Base-by-base conservation (phyloP, 129 eudicot species). In the Apium graveolens region DNA sequence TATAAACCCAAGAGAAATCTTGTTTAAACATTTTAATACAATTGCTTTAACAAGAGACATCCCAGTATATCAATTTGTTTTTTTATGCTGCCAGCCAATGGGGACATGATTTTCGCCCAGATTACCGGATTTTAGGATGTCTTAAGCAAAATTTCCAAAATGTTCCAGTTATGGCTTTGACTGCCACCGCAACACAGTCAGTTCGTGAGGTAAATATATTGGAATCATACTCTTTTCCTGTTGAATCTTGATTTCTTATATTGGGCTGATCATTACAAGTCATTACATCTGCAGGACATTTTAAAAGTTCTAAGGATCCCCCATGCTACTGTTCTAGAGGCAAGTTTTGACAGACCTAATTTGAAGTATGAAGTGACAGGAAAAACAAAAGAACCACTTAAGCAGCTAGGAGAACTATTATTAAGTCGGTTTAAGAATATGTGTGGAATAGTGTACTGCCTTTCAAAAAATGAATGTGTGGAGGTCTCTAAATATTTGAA, bases 101-200 rank as follows among this genome's bases (percentile, higher is more conserved):
- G 99, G 99, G 99, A 73, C 97, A 96, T 84, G 99, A 96, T 84
- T 96, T 96, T 34, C 99, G 99, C 76, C 99, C 99, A 70, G 97
- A 96, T 92, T 96, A 96, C 81, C 86, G 97, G 81, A 88, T 85
- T 75, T 76, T 96, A 62, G 99, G 99, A 70, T 92, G 97, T 75
- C 97, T 96, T 29, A 96, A 96, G 91, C 92, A 88, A 84, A 96
- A 92, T 73, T 96, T 96, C 80, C 97, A 96, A 48, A 75, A 83
- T 83, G 95, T 96, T 78, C 97, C 99, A 4, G 84, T 96, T 62
- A 96, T 92, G 99, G 99, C 99, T 18, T 87, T 96, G 80, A 96
- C 99, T 63, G 99, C 99, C 70, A 96, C 99, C 9, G 99, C 99
- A 80, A 96, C 99, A 34, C 81, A 86, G 78, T 71, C 87, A 48